These are phyloP conservation scores for Trichoderma cornu-damae DNA, from an alignment of 2,329 filamentous ascomycete species.

Conservation along the genomic window DNA sequence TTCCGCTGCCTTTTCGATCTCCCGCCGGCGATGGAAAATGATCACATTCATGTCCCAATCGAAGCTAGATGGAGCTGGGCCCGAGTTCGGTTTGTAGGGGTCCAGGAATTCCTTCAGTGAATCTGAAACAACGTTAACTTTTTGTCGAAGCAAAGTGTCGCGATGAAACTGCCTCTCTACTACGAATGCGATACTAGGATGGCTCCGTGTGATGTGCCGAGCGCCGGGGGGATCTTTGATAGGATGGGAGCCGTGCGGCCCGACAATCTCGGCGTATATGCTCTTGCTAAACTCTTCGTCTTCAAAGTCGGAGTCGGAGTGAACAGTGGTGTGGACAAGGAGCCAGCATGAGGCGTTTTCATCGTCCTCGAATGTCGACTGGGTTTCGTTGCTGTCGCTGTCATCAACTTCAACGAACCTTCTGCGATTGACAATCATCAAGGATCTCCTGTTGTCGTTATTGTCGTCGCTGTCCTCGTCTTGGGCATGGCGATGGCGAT, in stretches of 20 bases:
- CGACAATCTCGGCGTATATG: background rate
- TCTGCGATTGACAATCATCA: background rate
- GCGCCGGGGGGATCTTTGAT: background rate
- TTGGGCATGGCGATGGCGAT: background rate
- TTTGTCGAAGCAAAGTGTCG: background rate
- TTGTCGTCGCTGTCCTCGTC: background rate
- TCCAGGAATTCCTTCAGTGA: background rate
- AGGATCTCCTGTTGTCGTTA: background rate
- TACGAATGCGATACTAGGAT: background rate
- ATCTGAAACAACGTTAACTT: background rate
- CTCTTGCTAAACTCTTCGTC: background rate
- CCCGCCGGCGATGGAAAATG: background rate
- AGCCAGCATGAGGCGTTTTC: background rate
- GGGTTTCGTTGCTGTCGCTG: background rate
- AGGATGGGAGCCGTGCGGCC: background rate
- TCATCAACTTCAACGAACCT: background rate
- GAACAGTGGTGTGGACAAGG: background rate
- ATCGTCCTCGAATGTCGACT: background rate
- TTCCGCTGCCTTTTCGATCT: background rate
- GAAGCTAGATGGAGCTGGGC: background rate
- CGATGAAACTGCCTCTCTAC: background rate
- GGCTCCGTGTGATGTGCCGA: background rate
- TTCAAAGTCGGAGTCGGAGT: background rate
- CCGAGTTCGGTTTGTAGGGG: background rate
- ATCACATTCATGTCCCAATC: background rate